Evolutionary conservation across 2,329 filamentous ascomycete species (phyloP).

Genomic region (Dactylella cylindrospora): DNA sequence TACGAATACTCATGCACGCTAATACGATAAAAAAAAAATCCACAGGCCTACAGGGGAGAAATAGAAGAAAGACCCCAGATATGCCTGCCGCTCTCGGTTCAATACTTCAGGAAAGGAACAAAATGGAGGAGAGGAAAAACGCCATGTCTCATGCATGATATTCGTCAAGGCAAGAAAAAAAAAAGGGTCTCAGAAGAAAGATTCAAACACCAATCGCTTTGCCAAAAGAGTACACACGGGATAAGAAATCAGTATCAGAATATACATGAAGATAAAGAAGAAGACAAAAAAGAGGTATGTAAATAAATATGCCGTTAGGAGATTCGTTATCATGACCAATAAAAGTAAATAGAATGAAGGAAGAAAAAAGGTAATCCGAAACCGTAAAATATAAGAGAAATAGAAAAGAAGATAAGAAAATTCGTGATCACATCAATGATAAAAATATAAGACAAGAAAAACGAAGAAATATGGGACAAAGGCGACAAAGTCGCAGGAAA

Average conservation of each 20-base stretch:
- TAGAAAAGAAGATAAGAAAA: no score
- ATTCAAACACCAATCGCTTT: no score
- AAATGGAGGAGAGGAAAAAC: background rate
- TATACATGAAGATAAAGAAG: background rate
- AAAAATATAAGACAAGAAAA: background rate
- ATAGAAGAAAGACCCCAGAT: no score
- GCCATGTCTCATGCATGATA: constrained; percentile 3
- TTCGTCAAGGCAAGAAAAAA: constrained; percentile 8
- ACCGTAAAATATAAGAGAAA: no score
- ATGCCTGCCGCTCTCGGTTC: no score
- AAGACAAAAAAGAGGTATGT: background rate
- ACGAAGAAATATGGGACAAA: background rate
- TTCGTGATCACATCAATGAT: constrained; percentile 20
- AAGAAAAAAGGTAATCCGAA: background rate
- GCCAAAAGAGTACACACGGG: no score
- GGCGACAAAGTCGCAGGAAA: constrained; percentile 2
- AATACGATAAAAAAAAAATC: constrained; percentile 13
- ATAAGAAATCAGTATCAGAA: no score
- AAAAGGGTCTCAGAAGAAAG: no score
- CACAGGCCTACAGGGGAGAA: no score
- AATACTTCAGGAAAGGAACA: no score
- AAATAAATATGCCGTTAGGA: no score
- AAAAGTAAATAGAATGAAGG: background rate
- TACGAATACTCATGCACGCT: constrained; percentile 40
- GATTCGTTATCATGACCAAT: constrained; percentile 16